Percentiles rank a stretch among this genome's conserved stretches.
Conservation (phyloP, 2,329 filamentous ascomycete genomes). For the Diaporthe vaccinii region DNA sequence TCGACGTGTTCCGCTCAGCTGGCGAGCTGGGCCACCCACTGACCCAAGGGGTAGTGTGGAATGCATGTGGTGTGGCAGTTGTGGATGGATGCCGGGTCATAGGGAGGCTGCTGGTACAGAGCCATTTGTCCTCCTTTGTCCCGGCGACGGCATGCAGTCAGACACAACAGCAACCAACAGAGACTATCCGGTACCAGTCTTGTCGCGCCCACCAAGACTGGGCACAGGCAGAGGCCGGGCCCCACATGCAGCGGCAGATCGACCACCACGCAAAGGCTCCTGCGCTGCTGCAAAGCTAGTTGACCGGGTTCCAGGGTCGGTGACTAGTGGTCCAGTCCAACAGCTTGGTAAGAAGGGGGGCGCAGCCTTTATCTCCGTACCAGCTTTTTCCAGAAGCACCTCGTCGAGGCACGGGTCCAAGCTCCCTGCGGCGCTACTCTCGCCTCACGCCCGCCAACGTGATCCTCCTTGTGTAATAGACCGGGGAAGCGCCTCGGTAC, state of each 20-base stretch:
- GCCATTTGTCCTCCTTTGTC: slow-evolving; percentile 4
- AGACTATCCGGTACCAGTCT: not conserved
- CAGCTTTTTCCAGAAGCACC: slow-evolving; percentile 31
- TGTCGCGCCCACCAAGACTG: not conserved
- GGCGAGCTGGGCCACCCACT: slow-evolving; percentile 25
- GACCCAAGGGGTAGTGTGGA: slow-evolving; percentile 5
- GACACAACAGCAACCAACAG: slow-evolving; percentile 1
- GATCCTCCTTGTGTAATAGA: slow-evolving; percentile 14
- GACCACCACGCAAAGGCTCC: slow-evolving; percentile 35
- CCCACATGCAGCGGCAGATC: slow-evolving; percentile 33
- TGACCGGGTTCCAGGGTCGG: slow-evolving; percentile 22
- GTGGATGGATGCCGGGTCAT: slow-evolving; percentile 1
- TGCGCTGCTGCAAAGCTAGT: slow-evolving; percentile 24
- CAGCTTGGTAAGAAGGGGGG: slow-evolving; percentile 29
- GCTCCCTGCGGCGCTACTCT: slow-evolving; percentile 20
- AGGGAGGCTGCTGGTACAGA: not conserved
- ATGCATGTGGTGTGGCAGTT: slow-evolving; percentile 31
- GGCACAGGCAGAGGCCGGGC: slow-evolving; percentile 20
- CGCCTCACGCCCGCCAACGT: slow-evolving; percentile 11
- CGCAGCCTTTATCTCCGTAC: slow-evolving; percentile 13
- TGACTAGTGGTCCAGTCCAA: slow-evolving; percentile 14
- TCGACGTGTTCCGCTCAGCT: slow-evolving; percentile 25
- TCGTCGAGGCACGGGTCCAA: slow-evolving; percentile 18
- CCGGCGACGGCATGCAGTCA: slow-evolving; percentile 27
- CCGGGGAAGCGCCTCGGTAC: slow-evolving; percentile 18